Conservation (phyloP, 208 protist genomes). For the Porcisia hertigi region DNA sequence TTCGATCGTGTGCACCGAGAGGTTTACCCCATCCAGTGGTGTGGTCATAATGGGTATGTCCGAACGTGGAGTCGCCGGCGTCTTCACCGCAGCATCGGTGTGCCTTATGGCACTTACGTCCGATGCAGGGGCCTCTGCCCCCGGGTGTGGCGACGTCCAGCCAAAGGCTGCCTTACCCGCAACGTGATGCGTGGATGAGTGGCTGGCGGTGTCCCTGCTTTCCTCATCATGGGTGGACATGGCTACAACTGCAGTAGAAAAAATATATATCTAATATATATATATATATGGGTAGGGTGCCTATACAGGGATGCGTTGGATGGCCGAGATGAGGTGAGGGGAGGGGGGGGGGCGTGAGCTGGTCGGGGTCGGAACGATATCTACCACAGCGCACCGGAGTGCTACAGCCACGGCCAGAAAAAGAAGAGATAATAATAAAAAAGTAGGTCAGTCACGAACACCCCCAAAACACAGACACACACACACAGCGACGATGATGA, state of each 20-base stretch:
- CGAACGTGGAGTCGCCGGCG: too few relatives aligned
- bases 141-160: neutral
- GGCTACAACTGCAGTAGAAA: neutral
- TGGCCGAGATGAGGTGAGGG: neutral
- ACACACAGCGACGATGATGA: too few relatives aligned
- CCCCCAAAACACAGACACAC: too few relatives aligned
- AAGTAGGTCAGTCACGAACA: too few relatives aligned
- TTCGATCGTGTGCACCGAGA: neutral
- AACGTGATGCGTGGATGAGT: slow-evolving; percentile 1
- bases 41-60: neutral
- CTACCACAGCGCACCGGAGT: too few relatives aligned
- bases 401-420: too few relatives aligned
- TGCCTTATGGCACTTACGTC: neutral
- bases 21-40: neutral
- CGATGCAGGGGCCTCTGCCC: neutral
- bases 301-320: neutral
- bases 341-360: too few relatives aligned
- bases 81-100: neutral
- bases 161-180: slow-evolving; percentile 15
- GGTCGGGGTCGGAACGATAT: too few relatives aligned
- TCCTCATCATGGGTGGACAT: neutral
- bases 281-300: neutral
- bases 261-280: neutral
- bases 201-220: neutral
- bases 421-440: too few relatives aligned